A percentile compares a stretch with the other conserved stretches of the same genome.
Conservation (phyloP, 2,329 filamentous ascomycete genomes). For the Fusarium goolgardi region DNA sequence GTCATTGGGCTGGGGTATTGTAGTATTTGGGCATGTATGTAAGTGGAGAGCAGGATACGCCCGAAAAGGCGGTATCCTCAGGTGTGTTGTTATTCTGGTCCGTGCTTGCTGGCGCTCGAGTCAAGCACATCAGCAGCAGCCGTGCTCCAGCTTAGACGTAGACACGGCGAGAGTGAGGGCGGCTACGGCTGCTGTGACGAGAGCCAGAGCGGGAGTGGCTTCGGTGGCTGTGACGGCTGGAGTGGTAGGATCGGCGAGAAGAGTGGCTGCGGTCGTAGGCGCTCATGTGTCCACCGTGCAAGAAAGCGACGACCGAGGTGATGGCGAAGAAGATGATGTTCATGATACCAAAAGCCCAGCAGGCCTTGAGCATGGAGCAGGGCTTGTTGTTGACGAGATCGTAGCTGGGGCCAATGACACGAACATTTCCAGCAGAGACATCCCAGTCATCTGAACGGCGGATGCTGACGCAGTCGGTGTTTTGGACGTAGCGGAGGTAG, state of each 20-base stretch:
- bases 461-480: constrained; percentile 76
- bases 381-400: constrained; percentile 74
- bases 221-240: constrained; percentile 56
- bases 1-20: constrained; percentile 33
- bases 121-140: background rate
- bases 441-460: constrained; percentile 61
- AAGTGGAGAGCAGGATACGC: constrained; percentile 12
- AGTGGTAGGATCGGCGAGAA: constrained; percentile 52
- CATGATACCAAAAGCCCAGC: constrained; percentile 91
- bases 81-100: constrained; percentile 8
- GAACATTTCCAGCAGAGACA: constrained; percentile 70
- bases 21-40: constrained; percentile 23
- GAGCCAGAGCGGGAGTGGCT: constrained; percentile 53
- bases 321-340: constrained; percentile 83
- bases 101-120: background rate
- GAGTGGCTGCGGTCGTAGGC: constrained; percentile 51
- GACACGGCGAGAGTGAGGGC: constrained; percentile 62
- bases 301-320: constrained; percentile 76
- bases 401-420: constrained; percentile 63
- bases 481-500: constrained; percentile 67
- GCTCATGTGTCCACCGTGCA: constrained; percentile 65
- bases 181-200: constrained; percentile 57
- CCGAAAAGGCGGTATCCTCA: constrained; percentile 5
- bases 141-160: constrained; percentile 56
- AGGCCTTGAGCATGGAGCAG: constrained; percentile 92